Evolutionary conservation across 208 protist genomes (phyloP).

Genomic region (Trypanosoma rangeli): DNA sequence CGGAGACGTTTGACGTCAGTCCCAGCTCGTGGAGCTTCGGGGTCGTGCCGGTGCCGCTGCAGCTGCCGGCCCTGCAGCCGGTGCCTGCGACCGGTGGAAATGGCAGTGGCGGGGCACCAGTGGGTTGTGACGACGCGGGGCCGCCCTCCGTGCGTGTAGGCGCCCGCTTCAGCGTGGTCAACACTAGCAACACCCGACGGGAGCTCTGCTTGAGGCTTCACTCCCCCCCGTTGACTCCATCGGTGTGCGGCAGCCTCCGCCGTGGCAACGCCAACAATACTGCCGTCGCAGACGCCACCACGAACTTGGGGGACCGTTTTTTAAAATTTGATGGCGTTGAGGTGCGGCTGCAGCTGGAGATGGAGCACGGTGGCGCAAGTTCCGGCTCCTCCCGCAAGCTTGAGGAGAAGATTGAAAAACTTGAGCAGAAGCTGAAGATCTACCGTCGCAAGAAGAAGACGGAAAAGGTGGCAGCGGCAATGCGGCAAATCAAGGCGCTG

Average conservation of each 20-base stretch:
- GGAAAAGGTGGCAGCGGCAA: constrained; percentile 68
- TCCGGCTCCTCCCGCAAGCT: constrained; percentile 72
- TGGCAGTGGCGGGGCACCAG: neutral
- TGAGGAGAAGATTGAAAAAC: constrained; percentile 88
- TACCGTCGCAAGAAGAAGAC: constrained; percentile 84
- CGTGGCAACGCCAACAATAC: neutral
- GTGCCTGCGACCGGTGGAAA: neutral
- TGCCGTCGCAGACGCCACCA: neutral
- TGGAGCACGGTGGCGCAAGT: constrained; percentile 55
- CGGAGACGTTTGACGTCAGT: constrained; percentile 86
- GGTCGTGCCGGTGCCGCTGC: constrained; percentile 45
- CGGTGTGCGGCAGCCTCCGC: neutral
- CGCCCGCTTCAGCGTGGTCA: constrained; percentile 69
- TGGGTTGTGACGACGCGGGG: constrained; percentile 1
- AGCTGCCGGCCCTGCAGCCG: constrained; percentile 19
- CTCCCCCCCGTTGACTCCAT: constrained; percentile 1
- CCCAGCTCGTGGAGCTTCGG: constrained; percentile 85
- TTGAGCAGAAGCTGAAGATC: constrained; percentile 89
- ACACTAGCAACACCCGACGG: constrained; percentile 69
- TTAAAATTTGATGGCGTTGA: constrained; percentile 75
- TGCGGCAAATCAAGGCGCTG: constrained; percentile 62
- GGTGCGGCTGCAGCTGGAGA: constrained; percentile 69
- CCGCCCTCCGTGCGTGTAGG: constrained; percentile 38
- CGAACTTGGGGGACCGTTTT: constrained; percentile 22
- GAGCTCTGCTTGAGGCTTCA: constrained; percentile 62